Base-by-base conservation (phyloP, 805 yeast species). In the Candida nitratophila region DNA sequence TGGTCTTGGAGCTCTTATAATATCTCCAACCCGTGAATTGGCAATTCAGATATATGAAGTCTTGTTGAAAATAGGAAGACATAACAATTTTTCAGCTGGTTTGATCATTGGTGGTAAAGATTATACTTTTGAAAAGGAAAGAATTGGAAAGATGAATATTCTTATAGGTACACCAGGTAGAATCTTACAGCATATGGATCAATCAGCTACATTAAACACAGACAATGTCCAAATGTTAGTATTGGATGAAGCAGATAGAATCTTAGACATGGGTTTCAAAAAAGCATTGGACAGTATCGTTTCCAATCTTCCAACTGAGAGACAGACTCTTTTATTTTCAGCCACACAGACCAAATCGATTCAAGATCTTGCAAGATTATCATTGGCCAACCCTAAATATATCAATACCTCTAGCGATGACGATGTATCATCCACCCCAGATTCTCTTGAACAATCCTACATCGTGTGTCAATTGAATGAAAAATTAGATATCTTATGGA, bases 21-120 rank as follows among this genome's bases (percentile, higher is more conserved):
- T 89, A n/a, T 81, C 96, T 1, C 96, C 97, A 4, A 89, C 96
- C 0, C 75, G 97, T 61, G 97, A 89, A 57, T 66, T 89, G 52
- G 96, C 96, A 0, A 81, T 87, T 49, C 97, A 89, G 64, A 89
- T 83, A 22, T 89, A 89, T 55, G 95, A 88, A 56, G 96, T 89
- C 4, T 65, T 89, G 47, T 70, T 81, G n/a, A 84, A 81, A 53
- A 81, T 89, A 43, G 97, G 96, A 20, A 76, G 80, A 38, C 71
- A 77, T 51, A 82, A 81, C 51, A 66, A 79, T 3, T 82, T 89
- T 47, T 83, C 95, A 7, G 96, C 96, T 1, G 96, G 96, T 47
- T 69, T 89, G 47, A 91, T 90, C 11, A 89, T 90, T 55, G 97
- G 97, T 41, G 97, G 97, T 33, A 88, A 90, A 59, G 96, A 88